These are phyloP conservation scores for Cladosporium sp. DNA, from an alignment of 2,329 filamentous ascomycete genomes.

Conservation along the genomic window DNA sequence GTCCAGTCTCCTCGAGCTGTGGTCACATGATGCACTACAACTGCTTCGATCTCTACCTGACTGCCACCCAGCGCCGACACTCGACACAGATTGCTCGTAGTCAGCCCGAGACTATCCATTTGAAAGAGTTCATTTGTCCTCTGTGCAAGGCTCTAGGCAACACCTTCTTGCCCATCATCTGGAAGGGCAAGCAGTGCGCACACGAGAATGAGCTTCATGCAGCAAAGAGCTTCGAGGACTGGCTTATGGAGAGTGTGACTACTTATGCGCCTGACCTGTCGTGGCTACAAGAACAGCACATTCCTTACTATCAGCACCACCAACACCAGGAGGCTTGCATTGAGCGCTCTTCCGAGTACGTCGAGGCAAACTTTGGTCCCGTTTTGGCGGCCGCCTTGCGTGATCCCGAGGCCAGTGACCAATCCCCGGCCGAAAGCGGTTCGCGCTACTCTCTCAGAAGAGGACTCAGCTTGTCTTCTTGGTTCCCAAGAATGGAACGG, in stretches of 20 bases:
- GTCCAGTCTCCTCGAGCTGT: conserved; percentile 85
- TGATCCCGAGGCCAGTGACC: background rate
- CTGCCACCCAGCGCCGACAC: conserved; percentile 81
- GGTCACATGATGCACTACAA: conserved; percentile 98
- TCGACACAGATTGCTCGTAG: conserved; percentile 90
- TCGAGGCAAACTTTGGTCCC: conserved; percentile 34
- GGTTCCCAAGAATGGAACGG: conserved; percentile 23
- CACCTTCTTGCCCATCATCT: conserved; percentile 89
- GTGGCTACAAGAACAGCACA: conserved; percentile 46
- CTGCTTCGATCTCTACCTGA: conserved; percentile 90
- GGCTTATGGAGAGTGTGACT: conserved; percentile 60
- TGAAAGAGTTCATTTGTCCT: conserved; percentile 92
- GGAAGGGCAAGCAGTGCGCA: conserved; percentile 87
- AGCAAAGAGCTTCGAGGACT: conserved; percentile 65
- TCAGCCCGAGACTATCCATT: conserved; percentile 78
- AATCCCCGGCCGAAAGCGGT: background rate
- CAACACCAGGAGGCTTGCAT: conserved; percentile 32
- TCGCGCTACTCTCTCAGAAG: conserved; percentile 22
- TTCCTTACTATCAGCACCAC: conserved; percentile 39
- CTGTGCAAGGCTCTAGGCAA: conserved; percentile 97
- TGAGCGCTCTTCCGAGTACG: conserved; percentile 31
- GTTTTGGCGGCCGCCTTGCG: conserved; percentile 28
- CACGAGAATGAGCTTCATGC: conserved; percentile 63
- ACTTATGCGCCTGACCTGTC: conserved; percentile 52
- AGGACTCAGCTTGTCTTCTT: conserved; percentile 25